Evolutionary conservation across 2,329 filamentous ascomycete genomes (phyloP), one percentile per base, ranked within the genome.

Genomic region (Akanthomyces dipterigenus): DNA sequence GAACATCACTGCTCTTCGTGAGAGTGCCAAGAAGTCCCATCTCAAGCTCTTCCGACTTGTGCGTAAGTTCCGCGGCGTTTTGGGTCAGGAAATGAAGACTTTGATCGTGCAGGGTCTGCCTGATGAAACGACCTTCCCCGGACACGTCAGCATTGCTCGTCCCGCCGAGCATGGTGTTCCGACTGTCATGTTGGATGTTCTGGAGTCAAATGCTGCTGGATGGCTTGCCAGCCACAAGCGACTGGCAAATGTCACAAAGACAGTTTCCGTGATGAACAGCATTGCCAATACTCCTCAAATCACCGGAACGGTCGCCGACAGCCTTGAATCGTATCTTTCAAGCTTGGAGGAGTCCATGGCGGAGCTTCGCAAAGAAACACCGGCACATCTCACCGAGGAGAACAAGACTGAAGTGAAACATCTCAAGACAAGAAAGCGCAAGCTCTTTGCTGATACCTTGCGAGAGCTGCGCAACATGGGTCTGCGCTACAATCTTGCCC

Each of bases 21-120:
- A 97, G 70, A 98, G 93, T 73, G 92, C 95, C 1, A 88, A 89
- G 68, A 88, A 88, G 63, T 97, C 93, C 22, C 95, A 99, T 70
- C 86, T 89, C 68, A 97, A 96, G 73, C 82, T 99, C 2, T 96
- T 96, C 77, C 90, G 90, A 67, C 80, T 96, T 40, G 89, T 99
- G 49, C 84, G 91, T 60, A 98, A 97, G 75, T 99, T 96, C 75
- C 86, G 95, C 46, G 82, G 82, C 20, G 75, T 96, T 12, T 81
- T 99, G 20, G 86, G 86, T 22, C 89, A 93, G 71, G 86, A 93
- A 5, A 87, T 93, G 69, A 86, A 86, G 60, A 73, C 78, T 0
- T 78, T 96, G 28, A 78, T 88, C 45, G 78, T 80, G 16, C 78
- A 81, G 65, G 85, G 84, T 1, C 73, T 89, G 40, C 83, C 84